Base-by-base conservation (phyloP, 345 rosid genomes). In the Lumnitzera racemosa region DNA sequence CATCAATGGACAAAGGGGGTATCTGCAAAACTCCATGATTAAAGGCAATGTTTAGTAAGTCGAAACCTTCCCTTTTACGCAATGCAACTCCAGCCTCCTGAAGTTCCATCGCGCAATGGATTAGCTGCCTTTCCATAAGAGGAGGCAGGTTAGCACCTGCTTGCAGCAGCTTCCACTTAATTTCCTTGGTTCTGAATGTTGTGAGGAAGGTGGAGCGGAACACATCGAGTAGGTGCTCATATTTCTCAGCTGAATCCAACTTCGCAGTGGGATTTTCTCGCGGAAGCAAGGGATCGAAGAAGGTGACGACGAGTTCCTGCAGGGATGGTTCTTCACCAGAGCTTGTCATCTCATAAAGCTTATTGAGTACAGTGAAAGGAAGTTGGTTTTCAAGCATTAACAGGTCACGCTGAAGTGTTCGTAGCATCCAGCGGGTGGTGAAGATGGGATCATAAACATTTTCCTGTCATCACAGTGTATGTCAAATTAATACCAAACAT, bases 371-470 rank as follows among this genome's bases (percentile, higher is more conserved):
- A 23, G 60, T 27, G 55, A 53, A 54, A 52, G 65, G 70, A 27
- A 67, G 64, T 43, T 67, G 56, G 59, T 67, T 67, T 24, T 67
- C 70, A 9, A 67, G 64, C 65, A 67, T 67, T 20, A 60, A 5
- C 31, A 67, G 43, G 54, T 67, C 60, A 5, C 65, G 53, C 16
- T 67, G 70, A 13, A 67, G 59, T 29, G 65, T 59, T 47, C 64
- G 31, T 4, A 59, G 53, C 60, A 59, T 59, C 64, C 65, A 59
- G 3, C 63, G 60, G 31, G 59, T 59, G 51, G 58, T 49, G 53
- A 67, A 59, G 27, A 67, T 59, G 13, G 70, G 65, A 67, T 67
- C 65, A 20, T 53, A 58, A 17, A 59, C 49, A 20, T 9, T 48
- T 49, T 12, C 49, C 64, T 47, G n/a, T 53, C 24, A 31, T 11